Percentiles rank a stretch among this genome's conserved stretches.
phyloP scores from a whole-genome alignment of 495 filamentous ascomycete genomes.

The Diplogelasinospora grovesii region DNA sequence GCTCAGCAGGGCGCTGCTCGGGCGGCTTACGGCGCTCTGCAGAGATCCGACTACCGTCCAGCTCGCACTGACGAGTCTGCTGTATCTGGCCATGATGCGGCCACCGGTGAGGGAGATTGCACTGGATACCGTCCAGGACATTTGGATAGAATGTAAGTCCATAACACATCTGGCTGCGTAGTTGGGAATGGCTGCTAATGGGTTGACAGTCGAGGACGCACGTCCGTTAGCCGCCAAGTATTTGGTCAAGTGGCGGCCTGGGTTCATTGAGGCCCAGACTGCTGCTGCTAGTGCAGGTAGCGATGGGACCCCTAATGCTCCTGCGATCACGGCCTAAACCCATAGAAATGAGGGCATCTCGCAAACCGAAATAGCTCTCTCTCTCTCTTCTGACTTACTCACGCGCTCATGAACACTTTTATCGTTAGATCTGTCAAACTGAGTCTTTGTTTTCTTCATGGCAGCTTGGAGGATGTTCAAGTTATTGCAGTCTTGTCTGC shows the following conservation, averaged over 20 bases:
- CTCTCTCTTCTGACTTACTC: too few species aligned
- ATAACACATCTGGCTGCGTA: not conserved
- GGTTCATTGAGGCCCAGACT: slow-evolving; percentile 37
- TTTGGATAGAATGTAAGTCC: slow-evolving; percentile 75
- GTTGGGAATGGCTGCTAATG: slow-evolving; percentile 1
- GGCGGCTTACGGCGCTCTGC: slow-evolving; percentile 72
- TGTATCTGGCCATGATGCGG: slow-evolving; percentile 77
- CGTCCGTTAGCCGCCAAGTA: slow-evolving; percentile 48
- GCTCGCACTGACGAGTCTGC: slow-evolving; percentile 42
- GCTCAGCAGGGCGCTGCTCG: slow-evolving; percentile 60
- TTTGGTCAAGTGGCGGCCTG: slow-evolving; percentile 46
- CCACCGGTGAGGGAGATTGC: slow-evolving; percentile 77
- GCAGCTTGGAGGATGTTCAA: too few species aligned
- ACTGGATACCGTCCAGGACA: slow-evolving; percentile 74
- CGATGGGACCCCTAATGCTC: slow-evolving; percentile 1
- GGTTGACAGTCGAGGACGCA: slow-evolving; percentile 37
- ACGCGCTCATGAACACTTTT: too few species aligned
- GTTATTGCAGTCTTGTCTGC: too few species aligned
- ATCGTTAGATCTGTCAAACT: too few species aligned
- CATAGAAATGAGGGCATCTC: too few species aligned
- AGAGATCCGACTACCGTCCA: slow-evolving; percentile 70
- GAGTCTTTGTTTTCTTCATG: too few species aligned
- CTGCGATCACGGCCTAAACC: too few species aligned
- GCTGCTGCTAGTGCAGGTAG: not conserved
- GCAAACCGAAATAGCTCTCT: too few species aligned